Conservation (phyloP, 257 asterid genomes). For the Solanum etuberosum region DNA sequence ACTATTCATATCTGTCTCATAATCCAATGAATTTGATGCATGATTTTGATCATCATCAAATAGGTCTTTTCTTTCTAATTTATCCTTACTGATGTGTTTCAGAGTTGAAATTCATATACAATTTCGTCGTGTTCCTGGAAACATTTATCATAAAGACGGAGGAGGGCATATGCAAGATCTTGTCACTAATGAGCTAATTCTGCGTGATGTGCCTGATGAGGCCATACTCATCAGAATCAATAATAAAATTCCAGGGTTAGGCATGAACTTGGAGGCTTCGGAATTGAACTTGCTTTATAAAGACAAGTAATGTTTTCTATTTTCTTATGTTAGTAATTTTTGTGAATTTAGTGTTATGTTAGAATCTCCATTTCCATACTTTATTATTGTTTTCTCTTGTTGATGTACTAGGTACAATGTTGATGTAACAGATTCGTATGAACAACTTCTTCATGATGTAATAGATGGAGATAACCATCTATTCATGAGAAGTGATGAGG, state of each 20-base stretch:
- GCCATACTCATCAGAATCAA: constrained; percentile 32
- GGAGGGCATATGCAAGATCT: constrained; percentile 7
- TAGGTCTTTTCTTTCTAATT: not conserved
- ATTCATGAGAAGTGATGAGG: constrained; percentile 49
- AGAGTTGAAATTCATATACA: constrained; percentile 39
- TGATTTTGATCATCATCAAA: not conserved
- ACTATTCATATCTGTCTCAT: not conserved
- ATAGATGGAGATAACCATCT: constrained; percentile 43
- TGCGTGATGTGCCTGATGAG: constrained; percentile 39
- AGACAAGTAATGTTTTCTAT: constrained; percentile 27
- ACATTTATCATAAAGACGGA: constrained; percentile 14
- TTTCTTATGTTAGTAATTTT: not conserved
- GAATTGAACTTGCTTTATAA: constrained; percentile 44
- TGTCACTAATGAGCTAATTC: constrained; percentile 32
- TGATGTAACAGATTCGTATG: constrained; percentile 38
- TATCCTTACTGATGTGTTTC: not conserved
- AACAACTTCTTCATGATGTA: constrained; percentile 41
- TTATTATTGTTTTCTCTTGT: not conserved
- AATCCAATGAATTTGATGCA: not conserved
- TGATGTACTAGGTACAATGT: constrained; percentile 19
- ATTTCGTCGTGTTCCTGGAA: constrained; percentile 40
- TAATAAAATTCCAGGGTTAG: constrained; percentile 44
- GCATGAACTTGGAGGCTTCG: constrained; percentile 39
- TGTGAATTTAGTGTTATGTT: not conserved
- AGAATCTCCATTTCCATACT: not conserved